phyloP scores from a whole-genome alignment of 768 basidiomycete species.

The Naematelia aurantialba region DNA sequence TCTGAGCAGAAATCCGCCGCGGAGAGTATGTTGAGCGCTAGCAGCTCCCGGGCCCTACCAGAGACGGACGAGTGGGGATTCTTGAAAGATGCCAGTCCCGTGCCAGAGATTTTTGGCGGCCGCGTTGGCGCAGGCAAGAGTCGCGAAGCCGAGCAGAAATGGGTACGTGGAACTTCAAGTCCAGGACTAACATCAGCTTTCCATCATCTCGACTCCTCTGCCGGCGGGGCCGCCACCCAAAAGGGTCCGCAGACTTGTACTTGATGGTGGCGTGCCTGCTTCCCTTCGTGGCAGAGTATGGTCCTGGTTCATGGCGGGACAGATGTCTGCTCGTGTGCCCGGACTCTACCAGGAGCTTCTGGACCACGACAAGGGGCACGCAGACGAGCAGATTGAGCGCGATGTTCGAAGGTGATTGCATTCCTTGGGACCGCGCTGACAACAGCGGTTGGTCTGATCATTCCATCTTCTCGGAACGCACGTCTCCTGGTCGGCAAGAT shows the following conservation, averaged over 20 bases:
- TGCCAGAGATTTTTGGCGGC: constrained; percentile 38
- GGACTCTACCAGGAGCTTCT: constrained; percentile 40
- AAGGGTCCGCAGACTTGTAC: constrained; percentile 42
- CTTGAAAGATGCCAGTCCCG: constrained; percentile 34
- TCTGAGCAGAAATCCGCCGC: not conserved
- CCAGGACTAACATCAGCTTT: constrained; percentile 24
- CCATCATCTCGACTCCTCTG: constrained; percentile 34
- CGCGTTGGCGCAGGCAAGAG: constrained; percentile 28
- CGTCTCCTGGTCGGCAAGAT: constrained; percentile 34
- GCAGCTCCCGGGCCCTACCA: constrained; percentile 17
- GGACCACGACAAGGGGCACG: constrained; percentile 31
- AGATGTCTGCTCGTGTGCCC: constrained; percentile 27
- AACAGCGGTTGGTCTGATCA: constrained; percentile 37
- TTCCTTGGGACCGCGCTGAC: not conserved
- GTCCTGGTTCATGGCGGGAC: constrained; percentile 43
- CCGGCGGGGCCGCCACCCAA: constrained; percentile 27
- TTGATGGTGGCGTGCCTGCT: constrained; percentile 36
- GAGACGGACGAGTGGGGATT: constrained; percentile 49
- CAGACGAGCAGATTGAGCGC: constrained; percentile 31
- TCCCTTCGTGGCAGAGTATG: constrained; percentile 44
- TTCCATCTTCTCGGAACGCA: constrained; percentile 28
- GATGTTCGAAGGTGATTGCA: constrained; percentile 32
- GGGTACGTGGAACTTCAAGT: constrained; percentile 24
- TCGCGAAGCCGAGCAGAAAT: constrained; percentile 38
- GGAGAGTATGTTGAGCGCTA: constrained; percentile 1